Evolutionary conservation across 2,329 filamentous ascomycete species (phyloP).

Genomic region (Coniella vitis): DNA sequence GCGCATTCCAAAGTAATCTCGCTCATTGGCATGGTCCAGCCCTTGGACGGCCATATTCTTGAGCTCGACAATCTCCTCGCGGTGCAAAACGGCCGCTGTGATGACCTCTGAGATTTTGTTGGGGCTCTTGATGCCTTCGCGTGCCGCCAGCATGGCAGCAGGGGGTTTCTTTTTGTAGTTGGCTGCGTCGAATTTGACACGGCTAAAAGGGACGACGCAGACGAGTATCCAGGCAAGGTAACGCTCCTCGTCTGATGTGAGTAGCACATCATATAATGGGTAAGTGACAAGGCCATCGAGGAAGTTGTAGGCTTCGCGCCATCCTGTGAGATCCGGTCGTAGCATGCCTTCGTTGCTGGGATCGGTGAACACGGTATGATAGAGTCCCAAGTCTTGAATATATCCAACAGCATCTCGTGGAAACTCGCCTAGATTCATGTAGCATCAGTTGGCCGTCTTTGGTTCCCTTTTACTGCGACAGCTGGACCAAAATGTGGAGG

Average conservation of each 20-base stretch:
- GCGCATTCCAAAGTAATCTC: slow-evolving; percentile 66
- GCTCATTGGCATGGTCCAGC: slow-evolving; percentile 38
- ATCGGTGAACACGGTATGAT: slow-evolving; percentile 67
- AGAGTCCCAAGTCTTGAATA: slow-evolving; percentile 61
- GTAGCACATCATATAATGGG: slow-evolving; percentile 44
- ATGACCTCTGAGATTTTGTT: slow-evolving; percentile 69
- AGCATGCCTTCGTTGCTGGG: slow-evolving; percentile 47
- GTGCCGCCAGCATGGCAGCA: slow-evolving; percentile 55
- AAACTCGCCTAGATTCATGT: slow-evolving; percentile 40
- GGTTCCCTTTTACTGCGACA: neutral
- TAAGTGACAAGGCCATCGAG: slow-evolving; percentile 33
- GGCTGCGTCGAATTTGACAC: slow-evolving; percentile 37
- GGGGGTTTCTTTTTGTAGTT: slow-evolving; percentile 33
- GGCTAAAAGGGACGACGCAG: slow-evolving; percentile 67
- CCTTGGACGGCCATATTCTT: slow-evolving; percentile 48
- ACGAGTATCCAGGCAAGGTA: slow-evolving; percentile 73
- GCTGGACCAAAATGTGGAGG: no score
- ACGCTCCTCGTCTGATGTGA: slow-evolving; percentile 56
- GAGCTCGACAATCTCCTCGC: slow-evolving; percentile 53
- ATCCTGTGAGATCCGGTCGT: slow-evolving; percentile 51
- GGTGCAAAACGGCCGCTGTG: slow-evolving; percentile 55
- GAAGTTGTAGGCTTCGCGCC: slow-evolving; percentile 57
- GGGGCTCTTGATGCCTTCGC: slow-evolving; percentile 72
- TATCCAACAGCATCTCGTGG: slow-evolving; percentile 56
- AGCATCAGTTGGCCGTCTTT: neutral